Base-by-base conservation (phyloP, 75 land plant species). In the Cunninghamia lanceolata region DNA sequence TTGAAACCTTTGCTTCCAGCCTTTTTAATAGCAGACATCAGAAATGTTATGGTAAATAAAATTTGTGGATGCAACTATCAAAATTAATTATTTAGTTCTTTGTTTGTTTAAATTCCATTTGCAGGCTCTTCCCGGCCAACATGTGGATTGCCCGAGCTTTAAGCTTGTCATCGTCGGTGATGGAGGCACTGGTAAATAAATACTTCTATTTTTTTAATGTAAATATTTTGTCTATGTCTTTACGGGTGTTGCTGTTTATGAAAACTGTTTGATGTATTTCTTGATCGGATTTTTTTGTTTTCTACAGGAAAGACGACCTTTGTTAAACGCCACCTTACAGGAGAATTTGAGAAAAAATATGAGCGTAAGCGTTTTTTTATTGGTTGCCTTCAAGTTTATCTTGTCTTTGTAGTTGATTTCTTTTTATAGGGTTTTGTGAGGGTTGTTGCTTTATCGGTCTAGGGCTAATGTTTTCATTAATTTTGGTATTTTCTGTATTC, bases 331-430 rank as follows among this genome's bases (percentile, higher is more conserved):
- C 95, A 94, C 88, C 90, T 94, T 2, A 94, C 95, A 50, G 95
- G 95, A 8, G 95, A 94, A 82, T 94, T 94, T 66, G 95, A 94
- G 90, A 94, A 92, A 91, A 94, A 90, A 91, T 94, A 94, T 84
- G 95, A 94, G 52, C 95, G 95, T 94, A 89, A 91, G 94, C 46
- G 66, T 30, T 82, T 1, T n/a, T 25, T 53, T 25, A 25, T 78
- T 42, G 40, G 77, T 28, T 76, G 19, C 17, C 59, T 54, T 16
- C 5, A 17, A 54, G 17, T 54, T 54, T 54, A 54, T 54, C 5
- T 54, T 54, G 21, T 0, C 21, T 54, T 0, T 54, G 59, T 54
- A 54, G 19, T 54, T 4, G 59, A 4, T 16, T 68, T n/a, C 32
- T 9, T 68, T 68, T 28, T 28, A 9, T 68, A 68, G 32, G 73